A percentile compares a stretch with the other conserved stretches of the same genome.
These are phyloP conservation scores for Blastomyces percursus DNA, from an alignment of 2,329 filamentous ascomycete genomes.

Conservation along the genomic window DNA sequence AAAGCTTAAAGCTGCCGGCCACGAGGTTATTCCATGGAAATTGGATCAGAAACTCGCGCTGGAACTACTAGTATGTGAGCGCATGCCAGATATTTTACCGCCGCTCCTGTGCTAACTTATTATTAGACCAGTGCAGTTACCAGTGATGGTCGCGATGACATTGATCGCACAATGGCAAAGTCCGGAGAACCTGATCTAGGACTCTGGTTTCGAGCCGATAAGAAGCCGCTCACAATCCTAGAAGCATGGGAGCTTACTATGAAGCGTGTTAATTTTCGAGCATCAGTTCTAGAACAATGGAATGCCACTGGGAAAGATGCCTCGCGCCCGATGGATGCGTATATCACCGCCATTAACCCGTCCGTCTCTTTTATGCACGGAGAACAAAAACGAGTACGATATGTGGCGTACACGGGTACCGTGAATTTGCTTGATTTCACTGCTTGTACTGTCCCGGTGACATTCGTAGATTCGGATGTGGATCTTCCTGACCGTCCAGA, in stretches of 20 bases:
- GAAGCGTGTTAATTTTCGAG: slow-evolving; percentile 4
- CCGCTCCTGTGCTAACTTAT: slow-evolving; percentile 37
- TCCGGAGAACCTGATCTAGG: slow-evolving; percentile 46
- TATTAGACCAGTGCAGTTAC: slow-evolving; percentile 27
- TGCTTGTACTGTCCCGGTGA: slow-evolving; percentile 44
- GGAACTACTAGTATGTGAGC: slow-evolving; percentile 1
- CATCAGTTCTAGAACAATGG: slow-evolving; percentile 12
- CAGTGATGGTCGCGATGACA: slow-evolving; percentile 47
- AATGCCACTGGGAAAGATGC: slow-evolving; percentile 7
- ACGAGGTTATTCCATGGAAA: slow-evolving; percentile 22
- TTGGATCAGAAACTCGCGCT: background rate
- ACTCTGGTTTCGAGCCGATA: slow-evolving; percentile 20
- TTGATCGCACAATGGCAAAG: slow-evolving; percentile 39
- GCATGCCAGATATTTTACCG: slow-evolving; percentile 26
- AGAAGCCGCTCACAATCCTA: slow-evolving; percentile 4
- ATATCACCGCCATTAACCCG: slow-evolving; percentile 9
- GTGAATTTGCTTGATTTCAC: slow-evolving; percentile 54
- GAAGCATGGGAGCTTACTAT: slow-evolving; percentile 5
- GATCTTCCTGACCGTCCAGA: slow-evolving; percentile 38
- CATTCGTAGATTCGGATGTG: slow-evolving; percentile 16
- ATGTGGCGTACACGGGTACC: slow-evolving; percentile 48
- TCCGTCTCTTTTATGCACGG: background rate
- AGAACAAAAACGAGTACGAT: slow-evolving; percentile 1
- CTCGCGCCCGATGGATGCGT: slow-evolving; percentile 7
- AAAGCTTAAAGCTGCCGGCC: slow-evolving; percentile 38